Evolutionary conservation across 2,329 filamentous ascomycete species (phyloP).

Genomic region (Colletotrichum sp.): DNA sequence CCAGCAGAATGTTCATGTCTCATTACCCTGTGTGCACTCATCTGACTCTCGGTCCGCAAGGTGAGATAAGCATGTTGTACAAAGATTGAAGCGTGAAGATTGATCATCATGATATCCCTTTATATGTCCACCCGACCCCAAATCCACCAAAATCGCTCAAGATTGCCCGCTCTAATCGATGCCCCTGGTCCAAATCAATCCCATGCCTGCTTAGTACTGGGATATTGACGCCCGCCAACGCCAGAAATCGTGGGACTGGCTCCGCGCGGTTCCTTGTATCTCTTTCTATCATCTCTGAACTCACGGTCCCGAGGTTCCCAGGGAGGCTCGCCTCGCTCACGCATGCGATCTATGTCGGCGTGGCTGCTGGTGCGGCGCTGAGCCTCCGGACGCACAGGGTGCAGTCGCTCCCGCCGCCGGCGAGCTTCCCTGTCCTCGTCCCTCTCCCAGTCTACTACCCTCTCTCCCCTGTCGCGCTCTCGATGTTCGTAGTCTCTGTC

Average conservation of each 20-base stretch:
- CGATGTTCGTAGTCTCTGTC: conserved; percentile 27
- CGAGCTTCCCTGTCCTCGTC: conserved; percentile 36
- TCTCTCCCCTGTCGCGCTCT: conserved; percentile 23
- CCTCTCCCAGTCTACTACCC: conserved; percentile 34
- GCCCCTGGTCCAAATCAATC: background rate
- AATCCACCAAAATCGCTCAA: background rate
- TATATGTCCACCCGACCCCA: background rate
- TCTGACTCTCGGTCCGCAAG: background rate
- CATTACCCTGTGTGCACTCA: background rate
- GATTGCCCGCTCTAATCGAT: background rate
- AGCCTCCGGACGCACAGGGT: conserved; percentile 44
- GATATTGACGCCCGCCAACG: conserved; percentile 22
- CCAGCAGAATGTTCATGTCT: background rate
- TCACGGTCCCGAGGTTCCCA: conserved; percentile 23
- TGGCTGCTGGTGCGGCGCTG: conserved; percentile 55
- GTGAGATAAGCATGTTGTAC: background rate
- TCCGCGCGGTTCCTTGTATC: conserved; percentile 19
- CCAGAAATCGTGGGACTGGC: conserved; percentile 17
- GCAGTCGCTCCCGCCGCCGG: conserved; percentile 33
- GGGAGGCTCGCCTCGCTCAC: conserved; percentile 2
- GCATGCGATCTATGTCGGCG: conserved; percentile 48
- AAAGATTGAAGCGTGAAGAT: background rate
- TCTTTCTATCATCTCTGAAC: conserved; percentile 19
- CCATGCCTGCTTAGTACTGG: conserved; percentile 17
- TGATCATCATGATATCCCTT: background rate